A percentile compares a stretch with the other conserved stretches of the same genome.
Conservation (phyloP, 1,284 basidiomycete genomes). For the Irpex lacteus region DNA sequence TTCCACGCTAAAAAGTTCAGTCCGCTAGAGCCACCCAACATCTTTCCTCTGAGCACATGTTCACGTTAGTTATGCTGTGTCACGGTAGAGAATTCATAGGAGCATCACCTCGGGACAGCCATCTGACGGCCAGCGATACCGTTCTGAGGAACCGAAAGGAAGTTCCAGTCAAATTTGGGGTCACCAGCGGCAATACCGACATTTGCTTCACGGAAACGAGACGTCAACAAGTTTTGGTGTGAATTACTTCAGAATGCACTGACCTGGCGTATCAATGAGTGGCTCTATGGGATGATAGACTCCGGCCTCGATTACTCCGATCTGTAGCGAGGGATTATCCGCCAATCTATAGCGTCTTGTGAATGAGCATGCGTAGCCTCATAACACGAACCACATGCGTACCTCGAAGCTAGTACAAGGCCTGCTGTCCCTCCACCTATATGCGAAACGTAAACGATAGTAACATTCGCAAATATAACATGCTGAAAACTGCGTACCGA, state of each 20-base stretch:
- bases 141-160: slow-evolving; percentile 5
- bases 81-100: not conserved
- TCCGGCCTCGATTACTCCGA: slow-evolving; percentile 7
- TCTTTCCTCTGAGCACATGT: slow-evolving; percentile 14
- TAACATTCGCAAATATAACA: not conserved
- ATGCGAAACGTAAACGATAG: not conserved
- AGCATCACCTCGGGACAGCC: not conserved
- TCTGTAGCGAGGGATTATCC: not conserved
- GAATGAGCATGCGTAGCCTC: not conserved
- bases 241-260: not conserved
- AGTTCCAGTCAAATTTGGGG: slow-evolving; percentile 8
- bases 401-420: slow-evolving; percentile 3
- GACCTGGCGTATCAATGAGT: slow-evolving; percentile 3
- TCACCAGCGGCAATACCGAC: slow-evolving; percentile 2
- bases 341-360: not conserved
- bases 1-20: slow-evolving; percentile 20
- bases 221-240: not conserved
- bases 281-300: slow-evolving; percentile 1
- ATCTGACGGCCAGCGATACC: not conserved
- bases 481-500: not conserved
- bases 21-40: slow-evolving; percentile 22
- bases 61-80: not conserved
- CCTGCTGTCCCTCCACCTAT: slow-evolving; percentile 9
- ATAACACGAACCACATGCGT: not conserved
- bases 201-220: not conserved